These are phyloP conservation scores for Jatropha curcas DNA, from an alignment of 345 rosid species.

Conservation along the genomic window DNA sequence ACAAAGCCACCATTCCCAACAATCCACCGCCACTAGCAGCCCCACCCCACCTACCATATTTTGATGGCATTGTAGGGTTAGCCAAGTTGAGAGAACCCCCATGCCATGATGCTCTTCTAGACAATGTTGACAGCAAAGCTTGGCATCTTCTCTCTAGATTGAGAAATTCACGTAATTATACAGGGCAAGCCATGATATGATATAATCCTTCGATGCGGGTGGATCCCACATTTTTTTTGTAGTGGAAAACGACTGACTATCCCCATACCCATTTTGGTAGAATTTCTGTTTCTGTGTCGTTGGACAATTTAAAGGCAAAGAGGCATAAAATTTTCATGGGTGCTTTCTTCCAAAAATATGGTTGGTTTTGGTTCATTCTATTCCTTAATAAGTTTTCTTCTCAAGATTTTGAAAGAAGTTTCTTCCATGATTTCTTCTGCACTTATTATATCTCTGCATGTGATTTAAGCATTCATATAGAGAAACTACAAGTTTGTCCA, in stretches of 20 bases:
- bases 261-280: slow-evolving; percentile 1
- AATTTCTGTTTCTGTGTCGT: slow-evolving; percentile 11
- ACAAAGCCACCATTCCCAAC: neutral
- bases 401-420: neutral
- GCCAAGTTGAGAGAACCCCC: slow-evolving; percentile 1
- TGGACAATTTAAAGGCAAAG: neutral
- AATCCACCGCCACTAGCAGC: neutral
- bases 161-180: neutral
- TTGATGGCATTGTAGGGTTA: neutral
- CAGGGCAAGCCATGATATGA: neutral
- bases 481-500: neutral
- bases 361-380: neutral
- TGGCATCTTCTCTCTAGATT: slow-evolving; percentile 11
- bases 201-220: too few relatives aligned
- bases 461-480: too few relatives aligned
- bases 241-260: neutral
- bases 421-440: neutral
- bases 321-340: slow-evolving; percentile 1
- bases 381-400: too few relatives aligned
- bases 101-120: neutral
- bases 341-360: slow-evolving; percentile 10
- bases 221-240: neutral
- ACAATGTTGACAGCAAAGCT: neutral
- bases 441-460: too few relatives aligned
- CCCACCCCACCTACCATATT: neutral